A percentile compares a stretch with the other conserved stretches of the same genome.
Conservation (phyloP, 495 filamentous ascomycete species). For the Paragyromitra xinjiangensis region DNA sequence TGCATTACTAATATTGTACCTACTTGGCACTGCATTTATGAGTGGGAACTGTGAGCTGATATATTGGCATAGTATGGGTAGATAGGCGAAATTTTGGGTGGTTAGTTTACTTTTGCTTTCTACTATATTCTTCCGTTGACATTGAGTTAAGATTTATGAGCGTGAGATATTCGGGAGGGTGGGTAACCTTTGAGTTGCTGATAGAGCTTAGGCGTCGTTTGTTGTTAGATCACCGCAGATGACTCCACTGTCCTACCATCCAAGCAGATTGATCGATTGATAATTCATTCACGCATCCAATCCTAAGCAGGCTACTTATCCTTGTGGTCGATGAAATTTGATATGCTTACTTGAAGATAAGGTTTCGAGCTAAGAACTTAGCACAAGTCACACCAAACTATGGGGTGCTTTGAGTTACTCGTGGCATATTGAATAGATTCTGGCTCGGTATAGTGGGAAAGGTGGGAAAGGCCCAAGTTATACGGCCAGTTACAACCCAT, state of each 20-base stretch:
- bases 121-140: neutral
- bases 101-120: neutral
- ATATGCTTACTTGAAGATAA: neutral
- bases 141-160: neutral
- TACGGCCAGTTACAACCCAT: no score
- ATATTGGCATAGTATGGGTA: neutral
- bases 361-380: no score
- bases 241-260: neutral
- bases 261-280: no score
- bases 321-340: neutral
- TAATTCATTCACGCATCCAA: no score
- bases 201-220: neutral
- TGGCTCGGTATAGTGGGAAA: no score
- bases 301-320: neutral
- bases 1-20: conserved; percentile 48
- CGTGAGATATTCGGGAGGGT: neutral
- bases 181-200: neutral
- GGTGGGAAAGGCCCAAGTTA: no score
- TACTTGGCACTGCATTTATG: conserved; percentile 25
- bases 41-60: conserved; percentile 21
- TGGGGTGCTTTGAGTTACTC: no score
- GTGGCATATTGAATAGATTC: no score
- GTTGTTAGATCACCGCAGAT: neutral
- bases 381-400: no score
- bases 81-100: neutral